These are phyloP conservation scores for Porodaedalea pini DNA, from an alignment of 1,284 basidiomycete species.

Conservation along the genomic window DNA sequence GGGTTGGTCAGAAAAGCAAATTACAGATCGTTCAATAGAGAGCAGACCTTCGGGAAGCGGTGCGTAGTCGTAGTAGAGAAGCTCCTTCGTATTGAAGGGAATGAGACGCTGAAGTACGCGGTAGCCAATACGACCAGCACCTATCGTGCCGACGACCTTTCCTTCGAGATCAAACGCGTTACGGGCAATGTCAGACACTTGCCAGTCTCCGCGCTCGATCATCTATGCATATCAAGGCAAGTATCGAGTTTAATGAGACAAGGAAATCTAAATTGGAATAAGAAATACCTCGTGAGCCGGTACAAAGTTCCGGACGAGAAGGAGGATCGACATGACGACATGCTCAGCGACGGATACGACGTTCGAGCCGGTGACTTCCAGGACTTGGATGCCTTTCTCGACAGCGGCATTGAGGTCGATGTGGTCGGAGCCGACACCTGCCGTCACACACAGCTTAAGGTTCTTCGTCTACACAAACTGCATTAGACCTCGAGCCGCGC, in stretches of 20 bases:
- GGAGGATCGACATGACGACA: constrained; percentile 80
- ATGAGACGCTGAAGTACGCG: constrained; percentile 84
- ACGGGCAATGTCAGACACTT: constrained; percentile 78
- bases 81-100: constrained; percentile 89
- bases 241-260: not conserved
- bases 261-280: not conserved
- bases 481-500: not conserved
- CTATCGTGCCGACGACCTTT: constrained; percentile 89
- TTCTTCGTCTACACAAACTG: constrained; percentile 67
- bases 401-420: constrained; percentile 90
- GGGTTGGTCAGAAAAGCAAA: not conserved
- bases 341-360: constrained; percentile 93
- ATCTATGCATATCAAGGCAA: constrained; percentile 47
- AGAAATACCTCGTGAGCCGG: constrained; percentile 62
- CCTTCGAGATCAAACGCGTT: constrained; percentile 86
- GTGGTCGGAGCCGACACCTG: constrained; percentile 93
- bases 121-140: constrained; percentile 86
- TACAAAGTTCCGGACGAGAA: constrained; percentile 85
- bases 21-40: not conserved
- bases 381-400: constrained; percentile 77
- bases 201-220: constrained; percentile 82
- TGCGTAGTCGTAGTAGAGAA: constrained; percentile 91
- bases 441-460: constrained; percentile 89
- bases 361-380: constrained; percentile 79
- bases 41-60: constrained; percentile 64